These are phyloP conservation scores for Epichloe amarillans DNA, from an alignment of 2,329 filamentous ascomycete genomes.

Conservation along the genomic window DNA sequence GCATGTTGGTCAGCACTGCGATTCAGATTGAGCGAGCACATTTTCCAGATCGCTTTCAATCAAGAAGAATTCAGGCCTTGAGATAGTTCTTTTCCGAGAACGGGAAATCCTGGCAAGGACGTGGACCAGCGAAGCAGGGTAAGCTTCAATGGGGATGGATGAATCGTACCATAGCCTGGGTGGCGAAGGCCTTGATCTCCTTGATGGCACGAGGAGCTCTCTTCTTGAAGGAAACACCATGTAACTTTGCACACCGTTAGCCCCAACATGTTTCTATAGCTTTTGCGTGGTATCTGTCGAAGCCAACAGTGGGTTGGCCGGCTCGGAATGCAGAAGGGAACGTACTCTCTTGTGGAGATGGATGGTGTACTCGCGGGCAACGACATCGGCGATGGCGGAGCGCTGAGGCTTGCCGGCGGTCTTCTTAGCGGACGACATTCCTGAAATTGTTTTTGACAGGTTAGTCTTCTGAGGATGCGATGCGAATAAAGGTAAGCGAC, in stretches of 20 bases:
- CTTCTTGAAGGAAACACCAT: conserved; percentile 99
- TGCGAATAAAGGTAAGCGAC: conserved; percentile 1
- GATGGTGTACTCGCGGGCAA: conserved; percentile 99
- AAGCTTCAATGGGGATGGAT: neutral
- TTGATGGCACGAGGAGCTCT: conserved; percentile 96
- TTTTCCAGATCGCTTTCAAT: neutral
- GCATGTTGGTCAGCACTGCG: conserved; percentile 11
- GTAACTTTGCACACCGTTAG: conserved; percentile 49
- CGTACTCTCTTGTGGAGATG: conserved; percentile 88
- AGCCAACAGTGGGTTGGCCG: neutral
- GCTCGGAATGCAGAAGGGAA: conserved; percentile 9
- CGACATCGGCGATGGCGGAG: conserved; percentile 97
- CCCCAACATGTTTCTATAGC: neutral
- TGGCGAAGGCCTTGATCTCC: conserved; percentile 95
- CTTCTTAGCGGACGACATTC: conserved; percentile 30
- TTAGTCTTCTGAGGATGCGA: conserved; percentile 12
- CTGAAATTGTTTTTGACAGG: conserved; percentile 13
- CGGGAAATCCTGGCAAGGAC: neutral
- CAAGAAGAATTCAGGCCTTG: neutral
- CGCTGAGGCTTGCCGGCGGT: conserved; percentile 39
- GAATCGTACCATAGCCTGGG: conserved; percentile 81
- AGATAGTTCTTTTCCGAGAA: neutral
- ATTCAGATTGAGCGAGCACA: neutral
- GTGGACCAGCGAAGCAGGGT: neutral
- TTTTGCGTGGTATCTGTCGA: conserved; percentile 3